Evolutionary conservation across 129 eudicot genomes (phyloP).

Genomic region (Centrapalus pauciflorus): DNA sequence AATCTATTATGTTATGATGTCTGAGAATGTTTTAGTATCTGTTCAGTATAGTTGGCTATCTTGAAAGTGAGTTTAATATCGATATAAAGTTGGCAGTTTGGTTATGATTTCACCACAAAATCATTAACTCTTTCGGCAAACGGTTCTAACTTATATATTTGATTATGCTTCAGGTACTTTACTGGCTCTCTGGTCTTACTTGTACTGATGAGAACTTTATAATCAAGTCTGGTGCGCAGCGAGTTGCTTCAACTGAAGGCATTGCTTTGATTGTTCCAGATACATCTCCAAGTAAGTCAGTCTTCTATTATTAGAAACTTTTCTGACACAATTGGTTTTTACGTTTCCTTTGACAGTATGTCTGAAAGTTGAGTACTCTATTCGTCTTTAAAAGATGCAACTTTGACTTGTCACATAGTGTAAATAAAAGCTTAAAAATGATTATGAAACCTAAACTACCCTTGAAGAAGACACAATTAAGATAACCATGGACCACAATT

Average conservation of each 20-base stretch:
- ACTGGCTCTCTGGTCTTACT: conserved; percentile 94
- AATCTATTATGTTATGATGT: too few relatives aligned
- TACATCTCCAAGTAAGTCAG: conserved; percentile 84
- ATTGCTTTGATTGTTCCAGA: conserved; percentile 85
- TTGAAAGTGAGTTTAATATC: too few relatives aligned
- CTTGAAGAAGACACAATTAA: not conserved
- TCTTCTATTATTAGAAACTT: not conserved
- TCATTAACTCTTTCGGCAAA: not conserved
- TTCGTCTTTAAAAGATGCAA: not conserved
- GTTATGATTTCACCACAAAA: not conserved
- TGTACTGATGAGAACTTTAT: conserved; percentile 96
- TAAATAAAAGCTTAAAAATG: not conserved
- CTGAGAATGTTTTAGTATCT: too few relatives aligned
- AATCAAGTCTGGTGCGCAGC: conserved; percentile 87
- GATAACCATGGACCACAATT: not conserved
- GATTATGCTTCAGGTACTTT: conserved; percentile 56
- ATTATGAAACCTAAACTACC: not conserved
- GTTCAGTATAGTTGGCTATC: too few relatives aligned
- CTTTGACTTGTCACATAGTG: not conserved
- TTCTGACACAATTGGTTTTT: not conserved
- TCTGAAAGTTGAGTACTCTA: not conserved
- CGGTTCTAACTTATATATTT: conserved; percentile 3
- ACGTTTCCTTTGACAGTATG: not conserved
- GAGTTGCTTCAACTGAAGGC: conserved; percentile 87
- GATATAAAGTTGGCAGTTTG: not conserved